These are phyloP conservation scores for Vigna radiata DNA, from an alignment of 306 rosid genomes.

Conservation along the genomic window DNA sequence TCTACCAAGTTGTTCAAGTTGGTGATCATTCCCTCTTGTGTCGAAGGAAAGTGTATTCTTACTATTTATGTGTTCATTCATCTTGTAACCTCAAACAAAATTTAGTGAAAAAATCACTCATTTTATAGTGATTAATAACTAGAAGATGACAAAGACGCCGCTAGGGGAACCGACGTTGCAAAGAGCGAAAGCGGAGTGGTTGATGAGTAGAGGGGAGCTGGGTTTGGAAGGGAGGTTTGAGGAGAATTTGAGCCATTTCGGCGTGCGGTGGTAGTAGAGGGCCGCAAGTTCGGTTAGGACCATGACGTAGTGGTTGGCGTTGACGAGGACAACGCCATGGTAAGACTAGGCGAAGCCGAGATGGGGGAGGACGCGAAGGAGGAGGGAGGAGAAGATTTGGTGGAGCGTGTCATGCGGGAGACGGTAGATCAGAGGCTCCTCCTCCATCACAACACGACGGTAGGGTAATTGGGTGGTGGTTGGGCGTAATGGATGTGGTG, in stretches of 20 bases:
- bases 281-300: slow-evolving; percentile 88
- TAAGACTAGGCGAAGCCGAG: slow-evolving; percentile 96
- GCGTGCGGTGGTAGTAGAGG: slow-evolving; percentile 53
- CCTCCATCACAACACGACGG: slow-evolving; percentile 24
- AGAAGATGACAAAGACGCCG: slow-evolving; percentile 32
- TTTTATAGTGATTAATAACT: too few species aligned
- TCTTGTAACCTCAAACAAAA: too few species aligned
- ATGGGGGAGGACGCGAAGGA: slow-evolving; percentile 80
- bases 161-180: slow-evolving; percentile 94
- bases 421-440: slow-evolving; percentile 59
- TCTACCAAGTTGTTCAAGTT: too few species aligned
- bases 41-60: too few species aligned
- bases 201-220: slow-evolving; percentile 75
- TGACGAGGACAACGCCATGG: slow-evolving; percentile 85
- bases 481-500: too few species aligned
- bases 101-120: too few species aligned
- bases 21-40: too few species aligned
- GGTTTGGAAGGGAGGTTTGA: slow-evolving; percentile 88
- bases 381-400: slow-evolving; percentile 79
- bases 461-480: too few species aligned
- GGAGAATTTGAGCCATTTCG: slow-evolving; percentile 72
- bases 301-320: slow-evolving; percentile 71
- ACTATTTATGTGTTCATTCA: too few species aligned
- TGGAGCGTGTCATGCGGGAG: slow-evolving; percentile 79
- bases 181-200: slow-evolving; percentile 70